phyloP scores from a whole-genome alignment of 192 early-diverging fungal species.

The Coemansia sp. region DNA sequence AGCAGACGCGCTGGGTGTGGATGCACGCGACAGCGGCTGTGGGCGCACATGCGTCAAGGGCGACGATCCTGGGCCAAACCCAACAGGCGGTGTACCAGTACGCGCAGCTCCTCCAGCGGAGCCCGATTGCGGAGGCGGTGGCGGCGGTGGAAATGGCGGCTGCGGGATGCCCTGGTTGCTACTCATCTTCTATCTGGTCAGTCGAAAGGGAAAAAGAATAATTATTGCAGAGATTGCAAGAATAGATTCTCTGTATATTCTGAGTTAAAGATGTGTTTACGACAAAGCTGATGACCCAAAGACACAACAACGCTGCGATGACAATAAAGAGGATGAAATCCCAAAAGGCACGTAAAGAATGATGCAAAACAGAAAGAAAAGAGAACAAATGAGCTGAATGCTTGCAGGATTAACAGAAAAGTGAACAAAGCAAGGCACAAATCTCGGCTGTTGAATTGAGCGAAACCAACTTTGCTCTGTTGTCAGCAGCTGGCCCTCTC shows the following conservation, averaged over 20 bases:
- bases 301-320: not conserved
- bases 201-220: not conserved
- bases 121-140: constrained; percentile 23
- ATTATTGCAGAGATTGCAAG: not conserved
- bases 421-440: not conserved
- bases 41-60: constrained; percentile 47
- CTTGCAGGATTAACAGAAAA: not conserved
- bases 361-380: not conserved
- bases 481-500: no score
- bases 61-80: constrained; percentile 52
- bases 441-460: not conserved
- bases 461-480: no score
- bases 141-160: constrained; percentile 18
- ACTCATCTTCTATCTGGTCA: not conserved
- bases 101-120: constrained; percentile 21
- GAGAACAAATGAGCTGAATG: not conserved
- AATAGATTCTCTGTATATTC: not conserved
- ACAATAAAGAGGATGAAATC: not conserved
- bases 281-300: constrained; percentile 1
- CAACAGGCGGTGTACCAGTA: constrained; percentile 39
- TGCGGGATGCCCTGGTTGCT: constrained; percentile 1
- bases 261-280: not conserved
- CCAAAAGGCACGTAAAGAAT: not conserved
- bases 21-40: constrained; percentile 39
- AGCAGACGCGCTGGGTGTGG: constrained; percentile 29